phyloP scores from a whole-genome alignment of 1,284 basidiomycete species.

The Apiotrichum veenhuisii region DNA sequence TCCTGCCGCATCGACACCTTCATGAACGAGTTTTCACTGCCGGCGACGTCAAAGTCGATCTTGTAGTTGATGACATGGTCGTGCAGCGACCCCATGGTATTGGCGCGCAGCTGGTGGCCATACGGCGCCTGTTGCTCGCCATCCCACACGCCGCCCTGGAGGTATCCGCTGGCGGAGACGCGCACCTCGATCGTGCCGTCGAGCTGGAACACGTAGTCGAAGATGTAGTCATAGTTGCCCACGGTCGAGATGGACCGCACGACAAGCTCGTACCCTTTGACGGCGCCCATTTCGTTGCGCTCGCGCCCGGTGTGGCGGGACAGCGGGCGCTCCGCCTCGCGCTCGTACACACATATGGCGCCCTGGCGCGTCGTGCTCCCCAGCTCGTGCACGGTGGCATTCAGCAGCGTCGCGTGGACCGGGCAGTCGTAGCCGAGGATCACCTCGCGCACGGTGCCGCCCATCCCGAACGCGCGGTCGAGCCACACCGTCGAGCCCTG shows the following conservation, averaged over 20 bases:
- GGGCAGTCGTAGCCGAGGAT: conserved; percentile 66
- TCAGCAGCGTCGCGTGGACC: conserved; percentile 58
- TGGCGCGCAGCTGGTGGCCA: conserved; percentile 56
- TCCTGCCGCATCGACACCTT: conserved; percentile 50
- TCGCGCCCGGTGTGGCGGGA: conserved; percentile 53
- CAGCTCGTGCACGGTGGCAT: conserved; percentile 56
- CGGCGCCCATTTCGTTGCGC: conserved; percentile 47
- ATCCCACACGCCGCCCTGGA: conserved; percentile 62
- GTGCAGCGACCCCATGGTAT: conserved; percentile 50
- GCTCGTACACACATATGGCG: conserved; percentile 64
- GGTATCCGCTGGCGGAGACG: conserved; percentile 63
- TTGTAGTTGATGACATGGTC: conserved; percentile 64
- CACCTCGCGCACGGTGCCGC: conserved; percentile 57
- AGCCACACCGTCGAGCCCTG: conserved; percentile 63
- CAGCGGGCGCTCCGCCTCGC: conserved; percentile 58
- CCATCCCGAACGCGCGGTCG: conserved; percentile 64
- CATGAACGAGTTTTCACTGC: conserved; percentile 59
- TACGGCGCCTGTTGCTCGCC: conserved; percentile 54
- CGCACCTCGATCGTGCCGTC: conserved; percentile 65
- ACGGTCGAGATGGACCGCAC: conserved; percentile 59
- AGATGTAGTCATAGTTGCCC: conserved; percentile 58
- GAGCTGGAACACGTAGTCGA: conserved; percentile 64
- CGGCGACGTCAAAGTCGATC: conserved; percentile 61
- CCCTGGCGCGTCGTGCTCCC: conserved; percentile 54
- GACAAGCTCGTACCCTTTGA: conserved; percentile 60